These are phyloP conservation scores for Castanospermum australe DNA, from an alignment of 306 rosid genomes.

Conservation along the genomic window DNA sequence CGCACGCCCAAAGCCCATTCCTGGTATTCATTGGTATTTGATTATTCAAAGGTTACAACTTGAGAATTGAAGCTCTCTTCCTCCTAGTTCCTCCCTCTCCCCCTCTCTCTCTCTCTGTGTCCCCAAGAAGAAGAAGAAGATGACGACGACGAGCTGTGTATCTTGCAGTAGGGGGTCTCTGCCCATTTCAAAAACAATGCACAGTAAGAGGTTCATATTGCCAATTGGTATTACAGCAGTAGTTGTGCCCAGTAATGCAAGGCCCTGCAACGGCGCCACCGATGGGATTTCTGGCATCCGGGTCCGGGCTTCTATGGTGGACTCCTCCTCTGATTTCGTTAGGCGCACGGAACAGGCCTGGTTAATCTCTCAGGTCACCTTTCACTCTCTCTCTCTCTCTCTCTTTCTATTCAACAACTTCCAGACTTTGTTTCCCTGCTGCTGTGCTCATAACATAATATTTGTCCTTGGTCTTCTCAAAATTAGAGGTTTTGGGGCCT, in stretches of 20 bases:
- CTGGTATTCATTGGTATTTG: background rate
- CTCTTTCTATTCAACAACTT: background rate
- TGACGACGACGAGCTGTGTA: constrained; percentile 13
- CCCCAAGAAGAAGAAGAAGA: background rate
- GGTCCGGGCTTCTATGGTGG: constrained; percentile 72
- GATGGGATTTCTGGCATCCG: constrained; percentile 43
- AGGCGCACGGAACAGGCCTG: constrained; percentile 84
- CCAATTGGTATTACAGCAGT: background rate
- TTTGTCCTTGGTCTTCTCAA: background rate
- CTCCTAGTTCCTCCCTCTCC: background rate
- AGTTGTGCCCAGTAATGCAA: constrained; percentile 22
- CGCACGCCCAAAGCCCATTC: constrained; percentile 9
- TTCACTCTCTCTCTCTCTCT: background rate
- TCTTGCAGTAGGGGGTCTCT: constrained; percentile 29
- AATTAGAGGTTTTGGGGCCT: background rate
- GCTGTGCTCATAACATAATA: background rate
- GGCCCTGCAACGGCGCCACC: constrained; percentile 11
- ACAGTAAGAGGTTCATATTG: constrained; percentile 26
- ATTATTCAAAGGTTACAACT: background rate
- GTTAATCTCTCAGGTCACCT: constrained; percentile 87
- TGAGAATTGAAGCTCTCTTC: background rate
- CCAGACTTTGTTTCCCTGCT: background rate
- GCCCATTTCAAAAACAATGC: constrained; percentile 25
- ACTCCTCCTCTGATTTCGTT: constrained; percentile 76
- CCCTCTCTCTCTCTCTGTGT: background rate